These are phyloP conservation scores for Perilla frutescens DNA, from an alignment of 257 asterid species.

Conservation along the genomic window DNA sequence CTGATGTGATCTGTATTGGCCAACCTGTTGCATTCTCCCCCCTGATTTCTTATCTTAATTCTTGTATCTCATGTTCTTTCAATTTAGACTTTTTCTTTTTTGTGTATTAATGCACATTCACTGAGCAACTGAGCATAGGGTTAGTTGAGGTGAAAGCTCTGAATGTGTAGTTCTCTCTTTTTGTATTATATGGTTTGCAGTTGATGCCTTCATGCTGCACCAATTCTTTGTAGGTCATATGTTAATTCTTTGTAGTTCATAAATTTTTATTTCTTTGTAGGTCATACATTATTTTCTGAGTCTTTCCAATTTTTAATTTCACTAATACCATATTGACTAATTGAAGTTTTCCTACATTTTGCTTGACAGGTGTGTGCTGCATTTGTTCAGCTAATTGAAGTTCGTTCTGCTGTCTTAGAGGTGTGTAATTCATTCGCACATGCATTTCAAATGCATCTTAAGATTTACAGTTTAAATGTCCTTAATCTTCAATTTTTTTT, in stretches of 20 bases:
- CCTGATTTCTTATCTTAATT: not conserved
- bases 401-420: constrained; percentile 80
- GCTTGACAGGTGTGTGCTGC: constrained; percentile 88
- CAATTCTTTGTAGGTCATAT: constrained; percentile 2
- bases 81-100: not conserved
- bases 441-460: constrained; percentile 12
- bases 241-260: not conserved
- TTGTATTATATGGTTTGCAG: not conserved
- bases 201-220: not conserved
- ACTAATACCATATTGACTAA: constrained; percentile 12
- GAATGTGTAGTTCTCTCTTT: not conserved
- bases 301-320: not conserved
- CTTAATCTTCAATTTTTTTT: not conserved
- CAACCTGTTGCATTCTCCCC: constrained; percentile 8
- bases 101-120: not conserved
- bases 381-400: constrained; percentile 92
- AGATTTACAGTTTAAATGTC: not conserved
- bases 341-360: constrained; percentile 24
- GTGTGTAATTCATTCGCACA: constrained; percentile 51
- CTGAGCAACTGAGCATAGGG: not conserved
- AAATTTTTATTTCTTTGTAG: not conserved
- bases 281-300: constrained; percentile 7
- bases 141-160: constrained; percentile 15
- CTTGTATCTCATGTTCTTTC: not conserved
- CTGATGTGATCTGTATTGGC: constrained; percentile 26